Base-by-base conservation (phyloP, 108 stramenopile species). In the Skeletonema marinoi region DNA sequence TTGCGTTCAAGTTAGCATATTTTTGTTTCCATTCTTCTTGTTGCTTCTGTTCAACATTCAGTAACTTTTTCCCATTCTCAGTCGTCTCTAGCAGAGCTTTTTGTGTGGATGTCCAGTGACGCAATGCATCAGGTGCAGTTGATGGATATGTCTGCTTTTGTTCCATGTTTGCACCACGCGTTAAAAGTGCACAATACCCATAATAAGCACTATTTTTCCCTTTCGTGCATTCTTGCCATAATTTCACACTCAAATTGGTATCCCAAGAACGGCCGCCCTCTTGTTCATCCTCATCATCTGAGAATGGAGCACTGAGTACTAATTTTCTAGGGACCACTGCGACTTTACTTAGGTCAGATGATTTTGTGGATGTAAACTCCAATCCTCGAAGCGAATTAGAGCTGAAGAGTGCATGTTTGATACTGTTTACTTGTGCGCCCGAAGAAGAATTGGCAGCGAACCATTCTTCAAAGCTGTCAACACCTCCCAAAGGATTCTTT, bases 61-160 rank as follows among this genome's bases (percentile, higher is more conserved):
- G 66, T 60, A 93, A 54, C 67, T 81, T 81, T 56, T 72, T 58
- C 13, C 89, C 90, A 29, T 86, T 77, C 19, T 75, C 60, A 31
- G 78, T 74, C 41, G 19, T 17, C 44, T 69, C 50, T 14, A 93
- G 73, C 2, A 68, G 14, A 6, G 60, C 64, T 60, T 84, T 85
- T 82, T 93, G 78, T 9, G 73, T 69, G n/a, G 74, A 39, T 30
- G 86, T 87, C 92, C 92, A 93, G 69, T 93, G 90, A 35, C 92
- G 80, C 32, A 93, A 61, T 6, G 88, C 78, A 77, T 93, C 80
- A 12, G 90, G 88, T 30, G 90, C 92, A 25, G 92, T 90, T 60
- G 73, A 83, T 7, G 88, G 85, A 62, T 89, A 90, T 17, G 74
- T 41, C 35, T 51, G 41, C 35, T 21, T 56, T 32, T 36, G 41